Conservation (phyloP, 768 basidiomycete genomes). For the Boletus barrowsii region DNA sequence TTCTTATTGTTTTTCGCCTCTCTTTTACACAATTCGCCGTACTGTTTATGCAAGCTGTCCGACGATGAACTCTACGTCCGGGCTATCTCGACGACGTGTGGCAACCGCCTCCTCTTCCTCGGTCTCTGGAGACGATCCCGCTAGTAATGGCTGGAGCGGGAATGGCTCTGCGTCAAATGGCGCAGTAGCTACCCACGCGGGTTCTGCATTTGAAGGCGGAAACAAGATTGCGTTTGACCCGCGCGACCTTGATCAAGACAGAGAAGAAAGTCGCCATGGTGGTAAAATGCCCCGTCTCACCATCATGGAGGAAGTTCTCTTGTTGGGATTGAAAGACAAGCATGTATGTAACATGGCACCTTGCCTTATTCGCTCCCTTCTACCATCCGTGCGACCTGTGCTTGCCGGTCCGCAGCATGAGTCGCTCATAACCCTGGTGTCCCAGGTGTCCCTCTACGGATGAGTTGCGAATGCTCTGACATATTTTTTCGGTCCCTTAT, state of each 20-base stretch:
- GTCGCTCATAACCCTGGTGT: not conserved
- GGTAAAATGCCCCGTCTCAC: slow-evolving; percentile 83
- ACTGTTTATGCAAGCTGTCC: slow-evolving; percentile 19
- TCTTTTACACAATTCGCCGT: slow-evolving; percentile 1
- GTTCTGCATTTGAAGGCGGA: slow-evolving; percentile 82
- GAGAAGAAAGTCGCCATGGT: slow-evolving; percentile 59
- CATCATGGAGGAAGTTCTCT: slow-evolving; percentile 93
- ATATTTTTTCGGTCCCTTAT: not conserved
- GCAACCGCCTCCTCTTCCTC: slow-evolving; percentile 40
- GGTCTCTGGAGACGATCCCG: slow-evolving; percentile 37
- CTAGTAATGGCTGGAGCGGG: slow-evolving; percentile 26
- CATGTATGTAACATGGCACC: slow-evolving; percentile 54
- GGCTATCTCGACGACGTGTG: slow-evolving; percentile 59
- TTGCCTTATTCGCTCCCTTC: slow-evolving; percentile 1
- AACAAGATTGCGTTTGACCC: slow-evolving; percentile 93
- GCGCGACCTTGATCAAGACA: slow-evolving; percentile 74
- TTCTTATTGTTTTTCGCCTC: not conserved
- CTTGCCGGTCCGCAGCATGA: slow-evolving; percentile 18
- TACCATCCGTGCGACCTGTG: slow-evolving; percentile 5
- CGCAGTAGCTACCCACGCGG: slow-evolving; percentile 54
- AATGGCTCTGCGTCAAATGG: slow-evolving; percentile 32
- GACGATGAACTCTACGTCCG: slow-evolving; percentile 50
- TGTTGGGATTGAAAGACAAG: slow-evolving; percentile 94
- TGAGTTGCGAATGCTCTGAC: slow-evolving; percentile 19
- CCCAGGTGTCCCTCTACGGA: slow-evolving; percentile 1